Evolutionary conservation across 306 rosid genomes (phyloP).

Genomic region (Glycine latifolia): DNA sequence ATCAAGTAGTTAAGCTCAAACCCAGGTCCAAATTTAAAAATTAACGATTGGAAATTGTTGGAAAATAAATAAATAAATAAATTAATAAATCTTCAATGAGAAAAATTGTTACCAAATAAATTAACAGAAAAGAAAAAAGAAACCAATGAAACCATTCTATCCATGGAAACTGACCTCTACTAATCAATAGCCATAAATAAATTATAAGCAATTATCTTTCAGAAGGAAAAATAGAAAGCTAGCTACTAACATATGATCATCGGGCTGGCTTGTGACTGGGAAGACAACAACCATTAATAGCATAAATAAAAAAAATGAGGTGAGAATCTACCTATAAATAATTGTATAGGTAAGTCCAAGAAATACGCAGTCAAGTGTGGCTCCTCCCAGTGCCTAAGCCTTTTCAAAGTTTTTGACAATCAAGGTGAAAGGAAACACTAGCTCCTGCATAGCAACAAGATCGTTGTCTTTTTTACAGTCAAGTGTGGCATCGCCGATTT

Average conservation of each 20-base stretch:
- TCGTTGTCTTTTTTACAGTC: too few relatives aligned
- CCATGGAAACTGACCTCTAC: not conserved
- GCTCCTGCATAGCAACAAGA: slow-evolving; percentile 73
- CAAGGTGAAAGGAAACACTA: slow-evolving; percentile 70
- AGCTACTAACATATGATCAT: slow-evolving; percentile 17
- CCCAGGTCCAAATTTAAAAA: slow-evolving; percentile 1
- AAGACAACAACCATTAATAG: slow-evolving; percentile 19
- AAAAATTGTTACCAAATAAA: not conserved
- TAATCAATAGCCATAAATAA: not conserved
- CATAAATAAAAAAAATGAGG: slow-evolving; percentile 27
- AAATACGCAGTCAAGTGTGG: slow-evolving; percentile 84
- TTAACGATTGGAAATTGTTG: not conserved
- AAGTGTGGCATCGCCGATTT: too few relatives aligned
- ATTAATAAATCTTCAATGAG: slow-evolving; percentile 11
- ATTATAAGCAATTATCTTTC: not conserved
- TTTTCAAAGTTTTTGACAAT: slow-evolving; percentile 66
- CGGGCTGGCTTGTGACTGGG: slow-evolving; percentile 11
- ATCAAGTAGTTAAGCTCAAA: slow-evolving; percentile 5
- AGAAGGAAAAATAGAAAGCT: not conserved
- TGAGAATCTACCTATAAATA: slow-evolving; percentile 73
- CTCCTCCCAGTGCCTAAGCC: slow-evolving; percentile 91
- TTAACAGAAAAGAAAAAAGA: too few relatives aligned
- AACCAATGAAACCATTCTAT: not conserved
- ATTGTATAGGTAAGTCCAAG: slow-evolving; percentile 70
- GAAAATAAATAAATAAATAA: not conserved